Evolutionary conservation across 2,329 filamentous ascomycete genomes (phyloP), one percentile per base, ranked within the genome.

Genomic region (Cadophora sp.): DNA sequence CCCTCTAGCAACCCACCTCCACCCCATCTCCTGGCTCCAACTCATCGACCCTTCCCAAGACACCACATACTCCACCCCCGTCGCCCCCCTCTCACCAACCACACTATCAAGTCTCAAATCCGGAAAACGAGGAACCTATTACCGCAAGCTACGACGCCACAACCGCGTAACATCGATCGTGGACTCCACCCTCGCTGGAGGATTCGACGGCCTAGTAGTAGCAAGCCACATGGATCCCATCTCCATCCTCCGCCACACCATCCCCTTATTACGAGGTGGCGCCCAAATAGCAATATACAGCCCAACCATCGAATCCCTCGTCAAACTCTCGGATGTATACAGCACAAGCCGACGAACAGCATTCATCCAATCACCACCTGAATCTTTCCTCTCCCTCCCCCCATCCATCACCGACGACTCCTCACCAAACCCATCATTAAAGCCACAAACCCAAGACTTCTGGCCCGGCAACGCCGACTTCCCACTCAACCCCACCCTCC

Each of bases 11-110:
- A 90, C 87, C 19, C 91, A 96, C 77, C 87, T 99, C 62, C 91
- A 95, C 75, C 88, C 91, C 5, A 83, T 98, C 34, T 95, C 93
- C 31, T 99, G 95, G 94, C 87, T 99, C 1, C 95, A 98, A 80
- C 87, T 99, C 5, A 82, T 97, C 19, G 86, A 91, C 27, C 96
- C 96, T 0, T 81, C 87, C 43, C 83, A 88, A 34, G 96, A 98
- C 79, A 85, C 87, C 0, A 88, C 91, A 4, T 97, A 97, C 80
- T 80, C 83, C 37, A 85, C 87, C 29, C 86, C 90, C 64, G 91
- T 93, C 0, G 83, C 87, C 0, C 77, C 81, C 0, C 83, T 90
- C 0, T 75, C 88, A 0, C 83, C 89, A 0, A 86, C 89, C 19
- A 85, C 86, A 27, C 82, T 98, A 1, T 82, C 87, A 0, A 81